These are phyloP conservation scores for Coemansia sp. DNA, from an alignment of 192 early-diverging fungal species.

Conservation along the genomic window DNA sequence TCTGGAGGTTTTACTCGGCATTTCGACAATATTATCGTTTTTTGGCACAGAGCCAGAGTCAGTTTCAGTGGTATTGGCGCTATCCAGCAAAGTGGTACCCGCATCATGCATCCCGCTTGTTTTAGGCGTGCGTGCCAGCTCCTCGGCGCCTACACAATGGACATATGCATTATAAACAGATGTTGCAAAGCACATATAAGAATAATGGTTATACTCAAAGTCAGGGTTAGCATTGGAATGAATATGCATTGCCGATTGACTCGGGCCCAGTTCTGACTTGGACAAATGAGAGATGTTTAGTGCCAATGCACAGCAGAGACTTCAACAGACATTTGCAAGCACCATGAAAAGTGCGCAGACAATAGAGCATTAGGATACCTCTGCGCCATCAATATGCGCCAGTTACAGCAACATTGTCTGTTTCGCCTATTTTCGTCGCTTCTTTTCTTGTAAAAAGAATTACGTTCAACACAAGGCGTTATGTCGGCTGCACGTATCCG, in stretches of 20 bases:
- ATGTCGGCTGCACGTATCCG: too few species aligned
- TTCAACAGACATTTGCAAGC: background rate
- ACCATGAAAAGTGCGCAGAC: background rate
- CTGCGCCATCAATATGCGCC: background rate
- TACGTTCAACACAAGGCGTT: too few species aligned
- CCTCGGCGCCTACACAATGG: slow-evolving; percentile 20
- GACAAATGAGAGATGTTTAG: too few species aligned
- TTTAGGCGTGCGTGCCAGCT: background rate
- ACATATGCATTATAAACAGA: background rate
- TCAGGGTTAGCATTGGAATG: background rate
- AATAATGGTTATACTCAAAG: slow-evolving; percentile 1
- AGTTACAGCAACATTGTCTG: background rate
- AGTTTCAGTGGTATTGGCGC: background rate
- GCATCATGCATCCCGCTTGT: background rate
- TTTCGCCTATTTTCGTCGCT: background rate
- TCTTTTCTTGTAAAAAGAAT: background rate
- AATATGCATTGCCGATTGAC: too few species aligned
- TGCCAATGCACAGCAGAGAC: background rate
- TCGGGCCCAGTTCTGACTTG: too few species aligned
- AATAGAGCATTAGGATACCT: background rate
- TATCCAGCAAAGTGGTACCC: background rate
- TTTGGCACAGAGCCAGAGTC: background rate
- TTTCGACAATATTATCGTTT: background rate
- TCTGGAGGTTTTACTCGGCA: background rate
- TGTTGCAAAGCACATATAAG: background rate